A percentile compares a stretch with the other conserved stretches of the same genome.
Evolutionary conservation across 495 filamentous ascomycete species (phyloP).

Genomic region (Umbilicaria muhlenbergii): DNA sequence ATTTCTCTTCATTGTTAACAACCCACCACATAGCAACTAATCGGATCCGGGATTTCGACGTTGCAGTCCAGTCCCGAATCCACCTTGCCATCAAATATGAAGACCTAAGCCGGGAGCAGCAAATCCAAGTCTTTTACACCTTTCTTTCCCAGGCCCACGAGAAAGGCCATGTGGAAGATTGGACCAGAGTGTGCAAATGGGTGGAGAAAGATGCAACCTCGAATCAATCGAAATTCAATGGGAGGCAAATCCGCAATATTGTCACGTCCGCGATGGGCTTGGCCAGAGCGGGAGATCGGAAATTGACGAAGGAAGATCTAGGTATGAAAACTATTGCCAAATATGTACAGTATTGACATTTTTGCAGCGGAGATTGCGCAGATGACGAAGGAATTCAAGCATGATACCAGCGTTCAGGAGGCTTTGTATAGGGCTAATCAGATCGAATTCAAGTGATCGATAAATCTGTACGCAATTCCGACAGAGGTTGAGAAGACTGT

Average conservation of each 20-base stretch:
- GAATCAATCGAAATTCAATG: conserved; percentile 9
- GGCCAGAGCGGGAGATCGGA: conserved; percentile 1
- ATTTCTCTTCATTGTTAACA: not conserved
- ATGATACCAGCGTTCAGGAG: no score
- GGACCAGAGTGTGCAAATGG: conserved; percentile 5
- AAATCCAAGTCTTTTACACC: conserved; percentile 8
- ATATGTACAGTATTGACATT: no score
- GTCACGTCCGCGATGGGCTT: conserved; percentile 12
- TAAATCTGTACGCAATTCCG: no score
- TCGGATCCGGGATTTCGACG: not conserved
- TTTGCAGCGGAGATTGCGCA: no score
- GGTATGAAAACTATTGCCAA: no score
- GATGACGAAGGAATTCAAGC: no score
- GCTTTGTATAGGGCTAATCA: no score
- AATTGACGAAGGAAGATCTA: no score
- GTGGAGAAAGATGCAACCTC: conserved; percentile 9
- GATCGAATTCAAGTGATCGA: no score
- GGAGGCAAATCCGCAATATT: conserved; percentile 22
- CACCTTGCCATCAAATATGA: conserved; percentile 12
- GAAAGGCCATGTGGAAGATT: conserved; percentile 7
- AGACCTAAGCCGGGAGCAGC: conserved; percentile 11
- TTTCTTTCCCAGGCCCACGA: conserved; percentile 11
- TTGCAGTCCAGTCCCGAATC: not conserved
- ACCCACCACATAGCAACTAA: not conserved
- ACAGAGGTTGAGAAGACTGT: no score